These are phyloP conservation scores for Sordariomycetes sp. DNA, from an alignment of 2,329 filamentous ascomycete genomes.

Conservation along the genomic window DNA sequence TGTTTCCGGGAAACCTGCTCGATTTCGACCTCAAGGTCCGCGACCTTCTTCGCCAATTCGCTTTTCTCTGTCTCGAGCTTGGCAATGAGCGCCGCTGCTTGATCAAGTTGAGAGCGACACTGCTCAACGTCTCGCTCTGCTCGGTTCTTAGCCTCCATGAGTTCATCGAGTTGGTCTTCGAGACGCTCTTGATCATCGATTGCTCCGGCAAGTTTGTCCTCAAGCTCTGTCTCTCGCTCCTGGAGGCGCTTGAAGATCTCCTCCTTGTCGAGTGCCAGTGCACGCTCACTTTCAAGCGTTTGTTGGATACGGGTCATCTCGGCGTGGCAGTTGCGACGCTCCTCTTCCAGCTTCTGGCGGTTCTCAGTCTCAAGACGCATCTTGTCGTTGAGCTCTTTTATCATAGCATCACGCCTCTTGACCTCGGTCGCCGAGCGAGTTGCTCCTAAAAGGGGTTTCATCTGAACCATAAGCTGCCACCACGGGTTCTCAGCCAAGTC, in stretches of 20 bases:
- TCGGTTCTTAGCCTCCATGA: slow-evolving; percentile 81
- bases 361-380: slow-evolving; percentile 69
- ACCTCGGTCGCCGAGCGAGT: slow-evolving; percentile 89
- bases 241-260: slow-evolving; percentile 98
- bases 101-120: slow-evolving; percentile 75
- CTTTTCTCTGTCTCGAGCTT: slow-evolving; percentile 82
- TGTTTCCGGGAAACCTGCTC: slow-evolving; percentile 61
- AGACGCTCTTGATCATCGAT: slow-evolving; percentile 90
- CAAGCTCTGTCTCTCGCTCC: slow-evolving; percentile 80
- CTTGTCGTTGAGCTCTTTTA: slow-evolving; percentile 75
- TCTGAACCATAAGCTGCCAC: slow-evolving; percentile 92
- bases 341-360: slow-evolving; percentile 78
- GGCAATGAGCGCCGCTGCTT: slow-evolving; percentile 79
- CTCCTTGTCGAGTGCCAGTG: slow-evolving; percentile 94
- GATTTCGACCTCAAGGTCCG: slow-evolving; percentile 62
- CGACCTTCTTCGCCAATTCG: slow-evolving; percentile 57
- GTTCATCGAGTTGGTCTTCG: slow-evolving; percentile 84
- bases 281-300: slow-evolving; percentile 88
- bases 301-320: slow-evolving; percentile 89
- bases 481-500: slow-evolving; percentile 87
- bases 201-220: slow-evolving; percentile 84
- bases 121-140: slow-evolving; percentile 78
- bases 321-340: slow-evolving; percentile 74
- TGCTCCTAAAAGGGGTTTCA: slow-evolving; percentile 89
- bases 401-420: slow-evolving; percentile 90